Conservation (phyloP, 2,329 filamentous ascomycete genomes). For the Ambrosiella xylebori region DNA sequence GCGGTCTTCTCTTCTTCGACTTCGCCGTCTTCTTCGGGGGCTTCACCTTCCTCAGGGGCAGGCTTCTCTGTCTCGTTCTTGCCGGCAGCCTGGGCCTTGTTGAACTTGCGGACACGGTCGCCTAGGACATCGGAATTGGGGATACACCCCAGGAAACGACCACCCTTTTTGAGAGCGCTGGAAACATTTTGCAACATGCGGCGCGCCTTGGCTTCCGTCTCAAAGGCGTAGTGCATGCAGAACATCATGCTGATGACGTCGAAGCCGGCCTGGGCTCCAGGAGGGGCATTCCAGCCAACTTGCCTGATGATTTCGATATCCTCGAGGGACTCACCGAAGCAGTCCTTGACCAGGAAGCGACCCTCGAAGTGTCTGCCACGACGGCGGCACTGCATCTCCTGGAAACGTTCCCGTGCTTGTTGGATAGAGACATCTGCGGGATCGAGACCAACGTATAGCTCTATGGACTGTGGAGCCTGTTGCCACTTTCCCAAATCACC, state of each 20-base stretch:
- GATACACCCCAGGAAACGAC: constrained; percentile 84
- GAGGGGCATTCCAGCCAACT: constrained; percentile 68
- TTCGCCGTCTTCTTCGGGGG: constrained; percentile 27
- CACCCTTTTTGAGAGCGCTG: constrained; percentile 78
- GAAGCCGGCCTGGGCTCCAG: constrained; percentile 57
- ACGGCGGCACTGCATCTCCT: constrained; percentile 46
- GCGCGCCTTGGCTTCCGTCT: constrained; percentile 74
- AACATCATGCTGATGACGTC: constrained; percentile 99
- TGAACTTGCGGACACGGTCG: constrained; percentile 58
- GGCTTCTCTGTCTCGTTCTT: constrained; percentile 18
- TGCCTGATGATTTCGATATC: constrained; percentile 67
- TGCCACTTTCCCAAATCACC: constrained; percentile 95
- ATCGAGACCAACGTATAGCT: constrained; percentile 85
- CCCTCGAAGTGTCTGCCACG: constrained; percentile 59
- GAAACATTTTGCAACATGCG: constrained; percentile 90
- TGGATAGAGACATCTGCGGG: constrained; percentile 84
- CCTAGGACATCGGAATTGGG: constrained; percentile 91
- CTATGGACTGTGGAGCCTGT: constrained; percentile 75
- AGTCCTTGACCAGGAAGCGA: constrained; percentile 81
- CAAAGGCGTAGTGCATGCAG: constrained; percentile 97
- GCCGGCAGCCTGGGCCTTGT: constrained; percentile 25
- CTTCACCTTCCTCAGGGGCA: constrained; percentile 18
- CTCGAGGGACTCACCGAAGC: constrained; percentile 69
- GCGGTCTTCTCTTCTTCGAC: constrained; percentile 47
- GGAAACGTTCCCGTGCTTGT: constrained; percentile 74